Conservation (phyloP, 2,329 filamentous ascomycete species). For the Talaromyces verruculosus region DNA sequence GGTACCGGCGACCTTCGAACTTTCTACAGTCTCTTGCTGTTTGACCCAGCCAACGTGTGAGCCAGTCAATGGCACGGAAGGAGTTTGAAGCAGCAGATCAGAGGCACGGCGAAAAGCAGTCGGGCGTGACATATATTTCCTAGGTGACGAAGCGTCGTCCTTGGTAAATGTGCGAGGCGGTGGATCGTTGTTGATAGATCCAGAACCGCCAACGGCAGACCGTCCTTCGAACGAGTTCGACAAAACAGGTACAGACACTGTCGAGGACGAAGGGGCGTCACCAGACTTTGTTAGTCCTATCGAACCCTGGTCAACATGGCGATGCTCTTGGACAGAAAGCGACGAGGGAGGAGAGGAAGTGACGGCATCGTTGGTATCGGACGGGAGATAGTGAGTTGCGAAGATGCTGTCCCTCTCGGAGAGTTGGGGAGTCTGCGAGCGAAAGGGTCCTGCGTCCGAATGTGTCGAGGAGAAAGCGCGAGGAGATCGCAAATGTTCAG, state of each 20-base stretch:
- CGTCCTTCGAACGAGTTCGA: background rate
- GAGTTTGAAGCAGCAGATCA: slow-evolving; percentile 27
- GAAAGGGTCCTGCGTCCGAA: slow-evolving; percentile 22
- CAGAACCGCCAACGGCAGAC: slow-evolving; percentile 3
- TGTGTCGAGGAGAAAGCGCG: slow-evolving; percentile 11
- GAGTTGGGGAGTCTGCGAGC: slow-evolving; percentile 50
- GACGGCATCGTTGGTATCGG: slow-evolving; percentile 45
- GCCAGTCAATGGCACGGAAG: slow-evolving; percentile 32
- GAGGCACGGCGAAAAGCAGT: slow-evolving; percentile 26
- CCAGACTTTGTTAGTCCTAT: slow-evolving; percentile 34
- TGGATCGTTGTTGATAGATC: slow-evolving; percentile 14
- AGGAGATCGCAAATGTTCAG: slow-evolving; percentile 20
- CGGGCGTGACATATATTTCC: slow-evolving; percentile 23
- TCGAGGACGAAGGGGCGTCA: slow-evolving; percentile 30
- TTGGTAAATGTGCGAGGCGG: slow-evolving; percentile 27
- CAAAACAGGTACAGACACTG: slow-evolving; percentile 21
- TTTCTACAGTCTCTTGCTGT: slow-evolving; percentile 27
- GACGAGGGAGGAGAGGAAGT: slow-evolving; percentile 36
- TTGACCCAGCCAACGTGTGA: slow-evolving; percentile 30
- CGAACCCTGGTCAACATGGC: slow-evolving; percentile 27
- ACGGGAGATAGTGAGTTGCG: slow-evolving; percentile 59
- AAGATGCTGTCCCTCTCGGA: slow-evolving; percentile 65
- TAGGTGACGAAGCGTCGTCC: slow-evolving; percentile 26
- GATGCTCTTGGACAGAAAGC: slow-evolving; percentile 31
- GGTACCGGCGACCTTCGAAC: slow-evolving; percentile 22